Conservation (phyloP, 2,329 filamentous ascomycete species). For the Aphanocladium album region DNA sequence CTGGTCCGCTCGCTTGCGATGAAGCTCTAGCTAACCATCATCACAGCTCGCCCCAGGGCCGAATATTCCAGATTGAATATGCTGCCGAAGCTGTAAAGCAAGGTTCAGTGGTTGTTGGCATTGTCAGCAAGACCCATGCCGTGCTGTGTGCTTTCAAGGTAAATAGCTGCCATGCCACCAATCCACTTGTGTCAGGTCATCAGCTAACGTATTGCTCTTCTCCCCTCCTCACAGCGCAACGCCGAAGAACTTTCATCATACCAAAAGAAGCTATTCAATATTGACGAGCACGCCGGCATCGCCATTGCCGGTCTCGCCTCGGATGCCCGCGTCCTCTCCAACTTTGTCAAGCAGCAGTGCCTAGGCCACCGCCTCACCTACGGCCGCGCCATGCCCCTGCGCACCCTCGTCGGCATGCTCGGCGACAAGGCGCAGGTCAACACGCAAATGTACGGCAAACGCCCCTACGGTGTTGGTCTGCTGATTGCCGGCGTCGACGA, state of each 20-base stretch:
- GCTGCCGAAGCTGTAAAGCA: slow-evolving; percentile 98
- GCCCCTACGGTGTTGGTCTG: slow-evolving; percentile 91
- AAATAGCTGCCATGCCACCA: slow-evolving; percentile 19
- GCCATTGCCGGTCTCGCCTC: slow-evolving; percentile 95
- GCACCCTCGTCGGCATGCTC: slow-evolving; percentile 85
- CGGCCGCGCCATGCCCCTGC: slow-evolving; percentile 85
- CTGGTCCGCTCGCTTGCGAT: slow-evolving; percentile 17
- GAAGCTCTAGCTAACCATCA: slow-evolving; percentile 22
- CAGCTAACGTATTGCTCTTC: background rate
- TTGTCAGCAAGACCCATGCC: slow-evolving; percentile 96
- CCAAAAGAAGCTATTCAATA: slow-evolving; percentile 97
- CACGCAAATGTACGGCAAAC: slow-evolving; percentile 95
- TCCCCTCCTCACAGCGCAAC: slow-evolving; percentile 63
- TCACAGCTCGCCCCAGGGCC: slow-evolving; percentile 88
- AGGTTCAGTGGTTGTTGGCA: slow-evolving; percentile 93
- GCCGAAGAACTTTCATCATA: slow-evolving; percentile 99
- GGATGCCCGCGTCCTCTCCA: slow-evolving; percentile 96
- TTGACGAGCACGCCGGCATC: slow-evolving; percentile 93
- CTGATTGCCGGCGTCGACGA: slow-evolving; percentile 93
- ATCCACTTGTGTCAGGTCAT: background rate
- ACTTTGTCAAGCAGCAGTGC: slow-evolving; percentile 99
- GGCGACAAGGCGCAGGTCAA: slow-evolving; percentile 96
- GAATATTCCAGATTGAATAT: slow-evolving; percentile 99
- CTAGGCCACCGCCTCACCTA: slow-evolving; percentile 94
- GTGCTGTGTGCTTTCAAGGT: slow-evolving; percentile 97